Evolutionary conservation across 208 protist genomes (phyloP).

Genomic region (Crithidia expoeki): DNA sequence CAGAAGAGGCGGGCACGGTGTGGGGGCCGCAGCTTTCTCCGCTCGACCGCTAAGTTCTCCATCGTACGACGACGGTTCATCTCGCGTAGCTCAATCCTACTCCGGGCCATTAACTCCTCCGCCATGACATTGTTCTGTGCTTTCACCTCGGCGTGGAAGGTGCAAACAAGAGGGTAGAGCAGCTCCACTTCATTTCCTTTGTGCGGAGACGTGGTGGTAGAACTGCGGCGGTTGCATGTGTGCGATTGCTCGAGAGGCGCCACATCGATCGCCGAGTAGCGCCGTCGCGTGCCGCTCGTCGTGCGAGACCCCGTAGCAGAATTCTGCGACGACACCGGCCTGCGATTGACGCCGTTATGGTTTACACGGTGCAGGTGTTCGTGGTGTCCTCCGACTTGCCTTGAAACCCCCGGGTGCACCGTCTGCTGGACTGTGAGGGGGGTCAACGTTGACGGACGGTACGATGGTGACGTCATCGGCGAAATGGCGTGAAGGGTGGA

Average conservation of each 20-base stretch:
- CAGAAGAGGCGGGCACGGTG: neutral
- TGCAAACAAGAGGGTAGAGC: slow-evolving; percentile 39
- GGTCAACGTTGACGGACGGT: neutral
- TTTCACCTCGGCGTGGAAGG: slow-evolving; percentile 28
- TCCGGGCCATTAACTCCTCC: slow-evolving; percentile 45
- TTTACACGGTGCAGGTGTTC: neutral
- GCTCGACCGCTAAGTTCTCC: neutral
- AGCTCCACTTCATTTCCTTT: slow-evolving; percentile 19
- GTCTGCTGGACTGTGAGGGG: neutral
- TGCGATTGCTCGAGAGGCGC: slow-evolving; percentile 23
- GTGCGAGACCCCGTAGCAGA: neutral
- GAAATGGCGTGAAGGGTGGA: neutral
- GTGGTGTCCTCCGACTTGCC: neutral
- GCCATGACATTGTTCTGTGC: slow-evolving; percentile 43
- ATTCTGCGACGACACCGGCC: neutral
- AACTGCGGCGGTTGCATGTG: neutral
- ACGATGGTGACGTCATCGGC: neutral
- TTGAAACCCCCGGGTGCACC: slow-evolving; percentile 2
- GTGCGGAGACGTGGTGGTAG: neutral
- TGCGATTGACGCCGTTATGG: neutral
- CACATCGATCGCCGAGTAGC: slow-evolving; percentile 23
- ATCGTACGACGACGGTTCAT: slow-evolving; percentile 24
- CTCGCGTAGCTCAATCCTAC: slow-evolving; percentile 46
- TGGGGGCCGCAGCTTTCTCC: neutral
- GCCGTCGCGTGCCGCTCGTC: slow-evolving; percentile 2